phyloP scores from a whole-genome alignment of 148 eudicot species.

The Nepenthes mirabilis region DNA sequence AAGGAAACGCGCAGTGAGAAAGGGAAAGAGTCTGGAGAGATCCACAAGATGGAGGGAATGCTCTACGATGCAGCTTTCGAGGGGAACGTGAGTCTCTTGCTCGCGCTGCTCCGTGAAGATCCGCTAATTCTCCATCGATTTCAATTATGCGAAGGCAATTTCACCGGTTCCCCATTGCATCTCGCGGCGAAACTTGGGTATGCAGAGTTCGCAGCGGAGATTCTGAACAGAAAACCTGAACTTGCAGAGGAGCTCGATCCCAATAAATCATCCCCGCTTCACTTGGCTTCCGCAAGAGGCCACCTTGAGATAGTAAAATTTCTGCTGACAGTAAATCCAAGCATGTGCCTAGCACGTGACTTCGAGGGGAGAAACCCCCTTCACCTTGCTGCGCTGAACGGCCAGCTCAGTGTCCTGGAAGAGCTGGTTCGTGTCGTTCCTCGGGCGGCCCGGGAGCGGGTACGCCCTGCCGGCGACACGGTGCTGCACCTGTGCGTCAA shows the following conservation, averaged over 20 bases:
- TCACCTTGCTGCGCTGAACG: slow-evolving; percentile 22
- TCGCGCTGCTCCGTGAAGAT: slow-evolving; percentile 7
- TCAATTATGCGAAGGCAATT: background rate
- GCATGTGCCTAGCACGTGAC: slow-evolving; percentile 21
- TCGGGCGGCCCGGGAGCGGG: slow-evolving; percentile 4
- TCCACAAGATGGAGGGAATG: too few species aligned
- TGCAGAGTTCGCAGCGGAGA: slow-evolving; percentile 12
- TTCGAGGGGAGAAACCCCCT: slow-evolving; percentile 22
- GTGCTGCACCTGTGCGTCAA: slow-evolving; percentile 17
- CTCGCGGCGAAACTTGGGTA: slow-evolving; percentile 22
- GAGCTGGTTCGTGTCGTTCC: slow-evolving; percentile 5
- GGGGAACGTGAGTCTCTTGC: too few species aligned
- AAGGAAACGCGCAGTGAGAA: too few species aligned
- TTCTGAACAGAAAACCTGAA: slow-evolving; percentile 22
- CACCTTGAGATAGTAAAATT: slow-evolving; percentile 15
- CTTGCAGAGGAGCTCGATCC: slow-evolving; percentile 24
- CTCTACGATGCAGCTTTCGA: too few species aligned
- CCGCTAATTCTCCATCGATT: slow-evolving; percentile 19
- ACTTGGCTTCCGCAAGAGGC: slow-evolving; percentile 26
- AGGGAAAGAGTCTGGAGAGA: too few species aligned
- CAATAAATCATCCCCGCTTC: slow-evolving; percentile 21
- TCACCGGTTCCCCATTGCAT: slow-evolving; percentile 20
- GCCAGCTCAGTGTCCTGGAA: slow-evolving; percentile 3
- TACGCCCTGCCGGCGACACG: background rate
- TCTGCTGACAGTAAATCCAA: slow-evolving; percentile 1